Conservation (phyloP, 768 basidiomycete genomes). For the Podaxis sp. region DNA sequence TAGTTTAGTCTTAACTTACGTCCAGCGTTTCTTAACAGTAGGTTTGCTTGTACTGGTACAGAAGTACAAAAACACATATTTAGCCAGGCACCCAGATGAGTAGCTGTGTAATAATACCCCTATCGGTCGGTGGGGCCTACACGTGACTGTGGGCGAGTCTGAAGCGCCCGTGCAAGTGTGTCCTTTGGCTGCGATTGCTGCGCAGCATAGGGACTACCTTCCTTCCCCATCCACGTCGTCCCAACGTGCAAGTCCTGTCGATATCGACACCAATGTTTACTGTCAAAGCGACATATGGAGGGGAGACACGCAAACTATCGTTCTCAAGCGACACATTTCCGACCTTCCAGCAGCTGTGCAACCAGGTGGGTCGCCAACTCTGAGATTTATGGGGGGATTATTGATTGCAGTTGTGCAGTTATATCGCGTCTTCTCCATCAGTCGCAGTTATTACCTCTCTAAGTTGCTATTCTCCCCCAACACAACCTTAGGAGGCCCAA, state of each 20-base stretch:
- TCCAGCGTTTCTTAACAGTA: neutral
- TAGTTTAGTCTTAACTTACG: too few species aligned
- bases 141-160: conserved; percentile 10
- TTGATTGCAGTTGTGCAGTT: conserved; percentile 47
- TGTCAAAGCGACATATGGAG: conserved; percentile 75
- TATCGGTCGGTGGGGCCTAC: neutral
- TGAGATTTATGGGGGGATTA: conserved; percentile 3
- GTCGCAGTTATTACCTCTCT: conserved; percentile 58
- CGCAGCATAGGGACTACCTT: conserved; percentile 5
- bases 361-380: conserved; percentile 50
- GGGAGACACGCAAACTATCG: conserved; percentile 67
- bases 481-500: conserved; percentile 49
- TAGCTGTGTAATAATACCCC: neutral
- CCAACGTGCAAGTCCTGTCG: conserved; percentile 14
- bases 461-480: conserved; percentile 71
- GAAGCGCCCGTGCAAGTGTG: neutral
- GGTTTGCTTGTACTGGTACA: too few species aligned
- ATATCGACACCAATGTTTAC: conserved; percentile 55
- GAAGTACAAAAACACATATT: neutral
- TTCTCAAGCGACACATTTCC: conserved; percentile 62
- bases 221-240: conserved; percentile 20
- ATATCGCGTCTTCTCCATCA: conserved; percentile 67
- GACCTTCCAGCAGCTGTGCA: conserved; percentile 56
- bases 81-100: neutral
- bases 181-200: conserved; percentile 12